These are phyloP conservation scores for Arachis stenosperma DNA, from an alignment of 306 rosid genomes.

Conservation along the genomic window DNA sequence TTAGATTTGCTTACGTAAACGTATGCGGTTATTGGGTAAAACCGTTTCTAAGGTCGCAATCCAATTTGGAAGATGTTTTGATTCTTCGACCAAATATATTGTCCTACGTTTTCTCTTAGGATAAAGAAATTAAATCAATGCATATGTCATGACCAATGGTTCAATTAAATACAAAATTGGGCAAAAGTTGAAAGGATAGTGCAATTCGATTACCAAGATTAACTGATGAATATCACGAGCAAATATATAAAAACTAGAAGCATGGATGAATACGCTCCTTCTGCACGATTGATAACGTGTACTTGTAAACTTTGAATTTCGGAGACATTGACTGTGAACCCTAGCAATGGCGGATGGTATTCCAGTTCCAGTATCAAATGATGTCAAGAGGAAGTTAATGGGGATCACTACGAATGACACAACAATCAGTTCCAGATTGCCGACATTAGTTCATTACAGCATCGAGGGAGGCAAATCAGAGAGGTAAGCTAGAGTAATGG, in stretches of 20 bases:
- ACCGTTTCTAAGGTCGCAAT: too few relatives aligned
- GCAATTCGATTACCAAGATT: not conserved
- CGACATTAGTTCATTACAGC: not conserved
- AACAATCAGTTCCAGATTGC: not conserved
- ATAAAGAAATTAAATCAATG: not conserved
- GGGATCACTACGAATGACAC: not conserved
- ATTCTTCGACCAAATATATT: not conserved
- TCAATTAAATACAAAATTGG: too few relatives aligned
- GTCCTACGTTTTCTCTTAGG: not conserved
- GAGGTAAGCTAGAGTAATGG: slow-evolving; percentile 30
- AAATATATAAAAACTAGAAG: too few relatives aligned
- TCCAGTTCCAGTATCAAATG: not conserved
- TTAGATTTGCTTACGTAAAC: too few relatives aligned
- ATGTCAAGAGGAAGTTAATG: not conserved
- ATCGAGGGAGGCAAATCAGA: slow-evolving; percentile 1
- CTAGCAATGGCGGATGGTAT: not conserved
- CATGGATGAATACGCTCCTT: not conserved
- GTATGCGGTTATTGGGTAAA: too few relatives aligned
- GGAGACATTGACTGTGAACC: not conserved
- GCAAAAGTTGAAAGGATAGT: not conserved
- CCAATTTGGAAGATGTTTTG: too few relatives aligned
- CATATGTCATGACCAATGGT: too few relatives aligned
- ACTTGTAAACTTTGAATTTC: too few relatives aligned
- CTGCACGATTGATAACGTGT: not conserved
- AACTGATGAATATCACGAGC: not conserved